Percentiles rank a stretch among this genome's conserved stretches.
These are phyloP conservation scores for Kodamaea derodonti DNA, from an alignment of 1,139 yeast species.

Conservation along the genomic window DNA sequence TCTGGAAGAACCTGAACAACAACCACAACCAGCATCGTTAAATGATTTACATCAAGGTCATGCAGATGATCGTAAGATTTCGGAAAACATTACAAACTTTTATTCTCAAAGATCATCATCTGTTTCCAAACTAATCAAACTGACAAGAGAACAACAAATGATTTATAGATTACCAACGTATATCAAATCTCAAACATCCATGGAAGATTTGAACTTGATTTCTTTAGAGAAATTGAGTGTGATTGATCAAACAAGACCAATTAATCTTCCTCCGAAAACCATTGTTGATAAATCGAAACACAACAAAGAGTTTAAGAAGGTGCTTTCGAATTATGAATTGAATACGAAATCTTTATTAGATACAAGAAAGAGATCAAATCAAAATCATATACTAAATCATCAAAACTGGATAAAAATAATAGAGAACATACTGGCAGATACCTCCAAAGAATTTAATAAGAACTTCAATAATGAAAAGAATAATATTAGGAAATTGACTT, in stretches of 20 bases:
- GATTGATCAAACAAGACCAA: slow-evolving; percentile 45
- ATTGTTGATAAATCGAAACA: slow-evolving; percentile 35
- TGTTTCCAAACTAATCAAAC: slow-evolving; percentile 28
- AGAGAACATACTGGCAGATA: slow-evolving; percentile 16
- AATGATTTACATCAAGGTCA: slow-evolving; percentile 4
- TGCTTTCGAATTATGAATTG: slow-evolving; percentile 29
- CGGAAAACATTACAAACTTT: slow-evolving; percentile 34
- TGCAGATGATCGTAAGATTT: slow-evolving; percentile 33
- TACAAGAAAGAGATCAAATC: slow-evolving; percentile 18
- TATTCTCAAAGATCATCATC: slow-evolving; percentile 37
- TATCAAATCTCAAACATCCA: slow-evolving; percentile 39
- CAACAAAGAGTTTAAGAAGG: slow-evolving; percentile 35
- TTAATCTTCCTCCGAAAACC: slow-evolving; percentile 43
- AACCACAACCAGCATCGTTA: neutral
- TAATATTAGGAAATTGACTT: slow-evolving; percentile 30
- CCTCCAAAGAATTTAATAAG: slow-evolving; percentile 22
- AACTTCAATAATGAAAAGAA: slow-evolving; percentile 28
- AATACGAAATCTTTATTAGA: slow-evolving; percentile 21
- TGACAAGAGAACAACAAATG: slow-evolving; percentile 31
- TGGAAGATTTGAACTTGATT: slow-evolving; percentile 38
- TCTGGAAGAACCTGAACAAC: slow-evolving; percentile 16
- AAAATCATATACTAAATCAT: slow-evolving; percentile 17
- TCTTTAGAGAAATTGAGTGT: slow-evolving; percentile 40
- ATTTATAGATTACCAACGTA: slow-evolving; percentile 36
- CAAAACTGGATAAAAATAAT: slow-evolving; percentile 26